A percentile compares a stretch with the other conserved stretches of the same genome.
Conservation (phyloP, 2,329 filamentous ascomycete species). For the Claviceps humidiphila region DNA sequence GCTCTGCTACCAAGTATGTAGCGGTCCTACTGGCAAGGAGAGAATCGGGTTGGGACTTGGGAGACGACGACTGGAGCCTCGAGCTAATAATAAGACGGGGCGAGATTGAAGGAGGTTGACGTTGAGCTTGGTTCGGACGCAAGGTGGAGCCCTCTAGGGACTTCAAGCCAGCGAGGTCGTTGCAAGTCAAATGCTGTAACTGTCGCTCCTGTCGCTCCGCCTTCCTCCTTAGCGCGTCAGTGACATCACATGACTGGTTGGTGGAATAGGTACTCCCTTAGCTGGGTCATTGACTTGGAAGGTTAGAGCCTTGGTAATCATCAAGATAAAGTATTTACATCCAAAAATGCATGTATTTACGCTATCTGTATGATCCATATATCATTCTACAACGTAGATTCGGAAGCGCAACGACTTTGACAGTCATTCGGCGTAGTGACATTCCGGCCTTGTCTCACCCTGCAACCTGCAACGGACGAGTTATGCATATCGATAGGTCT, state of each 20-base stretch:
- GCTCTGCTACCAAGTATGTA: neutral
- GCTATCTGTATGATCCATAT: too few relatives aligned
- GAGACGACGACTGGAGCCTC: conserved; percentile 2
- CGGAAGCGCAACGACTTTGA: neutral
- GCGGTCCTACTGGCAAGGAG: neutral
- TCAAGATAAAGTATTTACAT: too few relatives aligned
- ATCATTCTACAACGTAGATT: neutral
- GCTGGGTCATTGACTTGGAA: too few relatives aligned
- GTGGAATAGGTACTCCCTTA: neutral
- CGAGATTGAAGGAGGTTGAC: conserved; percentile 24
- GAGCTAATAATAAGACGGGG: conserved; percentile 9
- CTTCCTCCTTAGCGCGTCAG: conserved; percentile 1
- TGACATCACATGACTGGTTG: conserved; percentile 27
- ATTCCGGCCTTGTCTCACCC: neutral
- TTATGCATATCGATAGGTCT: too few relatives aligned
- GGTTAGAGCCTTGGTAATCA: too few relatives aligned
- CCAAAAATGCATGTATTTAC: too few relatives aligned
- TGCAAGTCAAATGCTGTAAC: neutral
- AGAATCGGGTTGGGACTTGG: conserved; percentile 6
- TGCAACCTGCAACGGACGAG: neutral
- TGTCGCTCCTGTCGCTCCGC: too few relatives aligned
- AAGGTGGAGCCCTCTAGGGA: conserved; percentile 18
- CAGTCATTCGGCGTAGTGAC: neutral
- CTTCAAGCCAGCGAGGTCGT: conserved; percentile 10
- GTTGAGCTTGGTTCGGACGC: conserved; percentile 23